Evolutionary conservation across 306 rosid species (phyloP).

Genomic region (Adenanthera pavonina): DNA sequence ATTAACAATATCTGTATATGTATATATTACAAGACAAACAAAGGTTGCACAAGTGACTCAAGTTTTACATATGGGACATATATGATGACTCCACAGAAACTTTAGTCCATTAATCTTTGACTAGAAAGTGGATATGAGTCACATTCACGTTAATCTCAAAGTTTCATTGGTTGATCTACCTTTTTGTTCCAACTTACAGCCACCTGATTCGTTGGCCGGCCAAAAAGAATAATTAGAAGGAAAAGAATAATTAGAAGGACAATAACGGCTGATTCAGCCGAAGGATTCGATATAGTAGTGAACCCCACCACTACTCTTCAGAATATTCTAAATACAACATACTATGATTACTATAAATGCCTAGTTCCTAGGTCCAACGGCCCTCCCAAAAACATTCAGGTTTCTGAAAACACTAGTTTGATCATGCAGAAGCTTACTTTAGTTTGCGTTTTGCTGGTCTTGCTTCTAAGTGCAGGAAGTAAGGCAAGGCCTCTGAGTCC

Average conservation of each 20-base stretch:
- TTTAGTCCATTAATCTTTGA: background rate
- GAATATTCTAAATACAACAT: slow-evolving; percentile 8
- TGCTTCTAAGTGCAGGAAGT: slow-evolving; percentile 19
- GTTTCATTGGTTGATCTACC: slow-evolving; percentile 1
- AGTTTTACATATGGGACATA: background rate
- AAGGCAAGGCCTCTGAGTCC: slow-evolving; percentile 38
- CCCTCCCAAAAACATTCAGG: background rate
- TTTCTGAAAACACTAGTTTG: background rate
- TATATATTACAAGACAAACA: background rate
- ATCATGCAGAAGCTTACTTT: background rate
- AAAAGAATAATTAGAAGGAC: background rate
- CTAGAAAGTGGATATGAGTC: slow-evolving; percentile 23
- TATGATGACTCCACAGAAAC: background rate
- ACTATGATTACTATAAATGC: background rate
- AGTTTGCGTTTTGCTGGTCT: background rate
- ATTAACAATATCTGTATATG: background rate
- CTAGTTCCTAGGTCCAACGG: background rate
- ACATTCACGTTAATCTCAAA: background rate
- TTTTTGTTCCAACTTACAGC: background rate
- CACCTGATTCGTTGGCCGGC: slow-evolving; percentile 2
- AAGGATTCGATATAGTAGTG: background rate
- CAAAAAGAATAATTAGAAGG: background rate
- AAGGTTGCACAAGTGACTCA: background rate
- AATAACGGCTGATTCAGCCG: background rate
- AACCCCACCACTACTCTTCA: background rate